phyloP scores from a whole-genome alignment of 192 early-diverging fungal species.

The Linnemannia elongata region DNA sequence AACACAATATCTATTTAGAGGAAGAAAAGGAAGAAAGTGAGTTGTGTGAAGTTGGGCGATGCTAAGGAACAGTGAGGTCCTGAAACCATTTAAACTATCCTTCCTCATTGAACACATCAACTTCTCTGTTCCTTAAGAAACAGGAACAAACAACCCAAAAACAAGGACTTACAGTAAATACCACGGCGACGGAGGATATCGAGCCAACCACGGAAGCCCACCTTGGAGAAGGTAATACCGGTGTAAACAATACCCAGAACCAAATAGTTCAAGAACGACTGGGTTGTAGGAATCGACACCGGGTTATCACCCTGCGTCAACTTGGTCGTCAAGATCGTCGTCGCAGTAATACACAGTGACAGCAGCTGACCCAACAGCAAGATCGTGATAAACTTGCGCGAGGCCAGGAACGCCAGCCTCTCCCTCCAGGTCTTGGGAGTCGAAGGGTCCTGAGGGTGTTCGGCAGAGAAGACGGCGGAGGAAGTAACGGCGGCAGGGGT shows the following conservation, averaged over 20 bases:
- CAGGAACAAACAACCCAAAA: background rate
- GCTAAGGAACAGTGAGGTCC: background rate
- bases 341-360: slow-evolving; percentile 83
- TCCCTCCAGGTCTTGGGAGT: slow-evolving; percentile 18
- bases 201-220: slow-evolving; percentile 63
- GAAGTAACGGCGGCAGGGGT: background rate
- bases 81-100: background rate
- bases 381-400: slow-evolving; percentile 58
- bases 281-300: slow-evolving; percentile 75
- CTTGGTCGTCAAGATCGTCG: slow-evolving; percentile 75
- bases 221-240: slow-evolving; percentile 62
- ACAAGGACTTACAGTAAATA: slow-evolving; percentile 57
- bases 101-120: background rate
- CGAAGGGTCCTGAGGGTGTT: background rate
- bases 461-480: background rate
- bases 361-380: slow-evolving; percentile 73
- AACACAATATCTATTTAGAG: slow-evolving; percentile 64
- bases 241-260: slow-evolving; percentile 73
- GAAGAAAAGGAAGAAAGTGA: background rate
- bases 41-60: background rate
- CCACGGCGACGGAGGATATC: slow-evolving; percentile 58
- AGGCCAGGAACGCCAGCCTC: background rate
- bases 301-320: slow-evolving; percentile 64
- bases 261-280: slow-evolving; percentile 82
- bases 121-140: background rate